Conservation (phyloP, 2,329 filamentous ascomycete genomes). For the Metarhizium sp. region DNA sequence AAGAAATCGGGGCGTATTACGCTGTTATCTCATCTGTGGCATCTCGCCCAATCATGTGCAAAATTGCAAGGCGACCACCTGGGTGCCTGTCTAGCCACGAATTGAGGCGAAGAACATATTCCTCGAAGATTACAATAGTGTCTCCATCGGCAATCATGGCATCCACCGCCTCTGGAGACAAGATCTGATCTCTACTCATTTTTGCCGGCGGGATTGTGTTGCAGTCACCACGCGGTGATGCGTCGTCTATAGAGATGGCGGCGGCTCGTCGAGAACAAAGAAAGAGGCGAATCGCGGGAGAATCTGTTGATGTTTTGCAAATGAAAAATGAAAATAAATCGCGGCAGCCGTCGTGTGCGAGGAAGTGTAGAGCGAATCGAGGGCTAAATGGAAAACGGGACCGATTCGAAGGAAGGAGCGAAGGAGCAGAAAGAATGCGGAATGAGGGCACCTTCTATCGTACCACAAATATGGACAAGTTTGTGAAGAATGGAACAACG, state of each 20-base stretch:
- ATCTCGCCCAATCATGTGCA: slow-evolving; percentile 39
- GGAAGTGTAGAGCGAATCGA: background rate
- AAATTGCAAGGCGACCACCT: slow-evolving; percentile 47
- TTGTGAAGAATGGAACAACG: too few relatives aligned
- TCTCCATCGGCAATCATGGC: slow-evolving; percentile 44
- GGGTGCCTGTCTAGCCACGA: slow-evolving; percentile 50
- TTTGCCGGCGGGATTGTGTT: background rate
- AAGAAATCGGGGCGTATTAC: slow-evolving; percentile 14
- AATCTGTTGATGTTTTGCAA: too few relatives aligned
- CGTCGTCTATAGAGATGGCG: background rate
- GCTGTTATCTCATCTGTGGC: slow-evolving; percentile 26
- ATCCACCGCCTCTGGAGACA: slow-evolving; percentile 37
- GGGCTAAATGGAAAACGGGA: background rate
- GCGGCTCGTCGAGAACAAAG: background rate
- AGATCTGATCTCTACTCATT: slow-evolving; percentile 32
- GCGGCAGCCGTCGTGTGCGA: background rate
- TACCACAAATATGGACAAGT: background rate
- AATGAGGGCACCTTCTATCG: background rate
- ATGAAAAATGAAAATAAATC: background rate
- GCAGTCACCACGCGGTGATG: background rate
- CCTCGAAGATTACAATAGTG: slow-evolving; percentile 47
- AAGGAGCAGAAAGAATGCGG: background rate
- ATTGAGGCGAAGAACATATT: slow-evolving; percentile 44
- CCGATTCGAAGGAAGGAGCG: background rate
- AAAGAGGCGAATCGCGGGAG: background rate